Conservation (phyloP, 2,329 filamentous ascomycete genomes). For the Aspergillus sp. region DNA sequence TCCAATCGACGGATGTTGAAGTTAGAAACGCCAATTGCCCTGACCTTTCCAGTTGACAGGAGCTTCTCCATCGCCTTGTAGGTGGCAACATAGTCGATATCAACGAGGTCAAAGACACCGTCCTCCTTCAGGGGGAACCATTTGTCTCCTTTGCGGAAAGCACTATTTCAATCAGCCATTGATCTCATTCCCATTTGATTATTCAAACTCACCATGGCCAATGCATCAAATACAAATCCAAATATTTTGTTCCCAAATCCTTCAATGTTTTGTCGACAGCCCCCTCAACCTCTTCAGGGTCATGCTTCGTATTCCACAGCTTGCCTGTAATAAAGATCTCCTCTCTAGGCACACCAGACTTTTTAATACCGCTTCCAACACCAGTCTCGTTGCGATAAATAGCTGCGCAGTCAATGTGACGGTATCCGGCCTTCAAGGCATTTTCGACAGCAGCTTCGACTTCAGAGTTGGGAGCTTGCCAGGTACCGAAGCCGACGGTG, state of each 20-base stretch:
- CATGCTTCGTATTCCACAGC: conserved; percentile 74
- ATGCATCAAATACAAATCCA: conserved; percentile 69
- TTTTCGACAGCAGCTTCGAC: conserved; percentile 67
- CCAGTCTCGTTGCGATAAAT: conserved; percentile 74
- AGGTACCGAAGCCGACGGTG: conserved; percentile 71
- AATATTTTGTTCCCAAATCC: conserved; percentile 59
- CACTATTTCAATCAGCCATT: conserved; percentile 10
- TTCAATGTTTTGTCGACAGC: conserved; percentile 58
- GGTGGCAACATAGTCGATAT: conserved; percentile 33
- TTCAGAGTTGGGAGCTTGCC: conserved; percentile 68
- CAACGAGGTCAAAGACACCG: conserved; percentile 15
- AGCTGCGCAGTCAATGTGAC: conserved; percentile 41
- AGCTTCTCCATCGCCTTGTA: conserved; percentile 57
- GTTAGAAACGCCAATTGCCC: conserved; percentile 67
- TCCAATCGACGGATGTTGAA: conserved; percentile 72
- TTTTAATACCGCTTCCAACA: conserved; percentile 61
- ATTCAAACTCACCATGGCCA: conserved; percentile 23
- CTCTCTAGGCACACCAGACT: conserved; percentile 59
- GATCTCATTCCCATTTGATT: conserved; percentile 7
- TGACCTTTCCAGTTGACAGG: conserved; percentile 53
- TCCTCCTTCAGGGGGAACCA: conserved; percentile 19
- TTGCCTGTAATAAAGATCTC: conserved; percentile 75
- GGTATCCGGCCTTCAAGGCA: conserved; percentile 64
- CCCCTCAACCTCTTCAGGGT: conserved; percentile 55
- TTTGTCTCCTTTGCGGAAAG: conserved; percentile 15